Evolutionary conservation across 352 stramenopile species (phyloP).

Genomic region (Phytophthora hibernalis): DNA sequence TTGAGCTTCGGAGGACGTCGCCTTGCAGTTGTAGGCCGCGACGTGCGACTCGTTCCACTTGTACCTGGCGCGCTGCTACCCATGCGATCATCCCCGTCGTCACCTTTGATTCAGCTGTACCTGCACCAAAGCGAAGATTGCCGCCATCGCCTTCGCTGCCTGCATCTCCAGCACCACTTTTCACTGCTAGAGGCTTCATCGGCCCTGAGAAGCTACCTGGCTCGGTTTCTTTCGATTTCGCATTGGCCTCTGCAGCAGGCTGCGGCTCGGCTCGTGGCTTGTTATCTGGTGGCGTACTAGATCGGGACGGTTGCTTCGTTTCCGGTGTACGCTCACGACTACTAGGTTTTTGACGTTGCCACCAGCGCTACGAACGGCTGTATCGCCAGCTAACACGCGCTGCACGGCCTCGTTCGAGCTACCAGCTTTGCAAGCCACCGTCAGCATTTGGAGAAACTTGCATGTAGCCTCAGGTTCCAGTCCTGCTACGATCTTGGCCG

Average conservation of each 20-base stretch:
- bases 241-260: slow-evolving; percentile 41
- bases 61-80: slow-evolving; percentile 47
- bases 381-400: slow-evolving; percentile 73
- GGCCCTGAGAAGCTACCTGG: slow-evolving; percentile 61
- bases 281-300: slow-evolving; percentile 61
- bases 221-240: slow-evolving; percentile 41
- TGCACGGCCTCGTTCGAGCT: slow-evolving; percentile 75
- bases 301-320: slow-evolving; percentile 62
- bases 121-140: slow-evolving; percentile 51
- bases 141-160: slow-evolving; percentile 59
- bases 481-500: slow-evolving; percentile 91
- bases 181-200: slow-evolving; percentile 65
- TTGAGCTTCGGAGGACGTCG: slow-evolving; percentile 88
- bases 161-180: slow-evolving; percentile 32
- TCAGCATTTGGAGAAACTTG: slow-evolving; percentile 93
- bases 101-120: slow-evolving; percentile 27
- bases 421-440: slow-evolving; percentile 73
- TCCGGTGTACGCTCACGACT: slow-evolving; percentile 66
- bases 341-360: slow-evolving; percentile 43
- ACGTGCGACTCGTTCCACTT: slow-evolving; percentile 71
- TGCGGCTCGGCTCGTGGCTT: slow-evolving; percentile 41
- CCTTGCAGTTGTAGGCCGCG: slow-evolving; percentile 86
- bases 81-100: slow-evolving; percentile 45
- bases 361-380: slow-evolving; percentile 41
- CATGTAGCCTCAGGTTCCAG: slow-evolving; percentile 95